Conservation (phyloP, 2,329 filamentous ascomycete species). For the Tolypocladium pustulatum region DNA sequence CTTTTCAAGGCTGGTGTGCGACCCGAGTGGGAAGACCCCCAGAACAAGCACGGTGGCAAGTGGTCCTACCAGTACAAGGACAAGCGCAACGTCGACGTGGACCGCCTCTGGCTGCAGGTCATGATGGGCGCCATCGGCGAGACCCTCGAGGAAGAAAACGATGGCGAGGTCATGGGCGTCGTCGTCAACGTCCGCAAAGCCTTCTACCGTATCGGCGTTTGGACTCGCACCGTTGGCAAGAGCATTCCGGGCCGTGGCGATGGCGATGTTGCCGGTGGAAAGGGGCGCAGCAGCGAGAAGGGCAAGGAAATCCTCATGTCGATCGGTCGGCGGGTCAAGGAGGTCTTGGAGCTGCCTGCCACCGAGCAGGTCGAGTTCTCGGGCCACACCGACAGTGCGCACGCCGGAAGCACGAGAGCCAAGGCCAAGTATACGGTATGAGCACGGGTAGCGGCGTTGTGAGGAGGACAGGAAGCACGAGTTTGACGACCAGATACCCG, state of each 20-base stretch:
- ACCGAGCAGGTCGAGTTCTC: constrained; percentile 85
- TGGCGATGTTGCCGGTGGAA: constrained; percentile 61
- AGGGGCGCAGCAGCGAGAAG: constrained; percentile 70
- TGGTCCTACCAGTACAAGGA: constrained; percentile 99
- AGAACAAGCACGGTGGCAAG: constrained; percentile 99
- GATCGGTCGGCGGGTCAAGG: constrained; percentile 89
- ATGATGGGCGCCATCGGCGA: constrained; percentile 96
- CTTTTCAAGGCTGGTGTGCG: constrained; percentile 97
- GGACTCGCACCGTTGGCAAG: constrained; percentile 92
- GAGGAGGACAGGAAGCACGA: constrained; percentile 7
- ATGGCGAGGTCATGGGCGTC: constrained; percentile 97
- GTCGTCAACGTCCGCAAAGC: constrained; percentile 98
- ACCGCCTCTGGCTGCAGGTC: constrained; percentile 92
- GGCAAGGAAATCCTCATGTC: constrained; percentile 73
- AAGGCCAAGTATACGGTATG: constrained; percentile 90
- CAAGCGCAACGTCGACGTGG: constrained; percentile 82
- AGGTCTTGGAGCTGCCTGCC: constrained; percentile 68
- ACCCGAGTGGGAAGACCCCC: constrained; percentile 94
- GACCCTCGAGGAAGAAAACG: constrained; percentile 87
- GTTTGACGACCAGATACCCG: constrained; percentile 15
- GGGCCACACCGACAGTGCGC: constrained; percentile 88
- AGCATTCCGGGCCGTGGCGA: constrained; percentile 66
- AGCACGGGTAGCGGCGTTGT: constrained; percentile 9
- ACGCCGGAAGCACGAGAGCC: constrained; percentile 85
- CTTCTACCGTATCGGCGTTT: constrained; percentile 95